phyloP scores from a whole-genome alignment of 2,329 filamentous ascomycete species.

The Claviceps quebecensis region DNA sequence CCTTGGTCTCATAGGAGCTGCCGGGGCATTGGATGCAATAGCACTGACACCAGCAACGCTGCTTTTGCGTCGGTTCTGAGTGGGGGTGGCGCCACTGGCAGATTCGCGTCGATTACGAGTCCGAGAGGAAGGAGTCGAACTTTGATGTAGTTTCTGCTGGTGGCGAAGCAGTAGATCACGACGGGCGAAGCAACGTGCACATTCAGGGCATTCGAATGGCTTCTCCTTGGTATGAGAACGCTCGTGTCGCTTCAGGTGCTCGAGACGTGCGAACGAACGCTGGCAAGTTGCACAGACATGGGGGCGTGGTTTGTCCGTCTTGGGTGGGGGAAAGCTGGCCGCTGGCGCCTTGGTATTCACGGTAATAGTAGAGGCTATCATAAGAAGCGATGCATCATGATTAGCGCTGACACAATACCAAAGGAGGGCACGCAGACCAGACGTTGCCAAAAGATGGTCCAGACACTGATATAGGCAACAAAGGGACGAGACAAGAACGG shows the following conservation, averaged over 20 bases:
- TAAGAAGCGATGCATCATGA: conserved; percentile 5
- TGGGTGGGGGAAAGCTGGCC: conserved; percentile 59
- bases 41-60: conserved; percentile 54
- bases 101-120: conserved; percentile 86
- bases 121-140: conserved; percentile 72
- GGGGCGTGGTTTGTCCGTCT: conserved; percentile 93
- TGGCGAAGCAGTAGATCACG: conserved; percentile 84
- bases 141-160: conserved; percentile 97
- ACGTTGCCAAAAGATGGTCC: neutral
- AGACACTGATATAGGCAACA: neutral
- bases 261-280: conserved; percentile 83
- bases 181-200: conserved; percentile 84
- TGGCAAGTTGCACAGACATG: conserved; percentile 87
- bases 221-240: conserved; percentile 98
- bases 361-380: conserved; percentile 34
- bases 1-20: conserved; percentile 61
- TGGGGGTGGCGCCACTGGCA: conserved; percentile 54
- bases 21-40: conserved; percentile 28
- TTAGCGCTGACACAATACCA: conserved; percentile 13
- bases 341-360: conserved; percentile 32
- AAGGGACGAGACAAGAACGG: neutral
- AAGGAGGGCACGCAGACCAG: neutral
- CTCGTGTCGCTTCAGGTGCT: conserved; percentile 95
- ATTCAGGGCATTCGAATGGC: conserved; percentile 94
- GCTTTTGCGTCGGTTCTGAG: conserved; percentile 71